Evolutionary conservation across 164 flowering plant species (phyloP).

Genomic region (Vitis cinerea): DNA sequence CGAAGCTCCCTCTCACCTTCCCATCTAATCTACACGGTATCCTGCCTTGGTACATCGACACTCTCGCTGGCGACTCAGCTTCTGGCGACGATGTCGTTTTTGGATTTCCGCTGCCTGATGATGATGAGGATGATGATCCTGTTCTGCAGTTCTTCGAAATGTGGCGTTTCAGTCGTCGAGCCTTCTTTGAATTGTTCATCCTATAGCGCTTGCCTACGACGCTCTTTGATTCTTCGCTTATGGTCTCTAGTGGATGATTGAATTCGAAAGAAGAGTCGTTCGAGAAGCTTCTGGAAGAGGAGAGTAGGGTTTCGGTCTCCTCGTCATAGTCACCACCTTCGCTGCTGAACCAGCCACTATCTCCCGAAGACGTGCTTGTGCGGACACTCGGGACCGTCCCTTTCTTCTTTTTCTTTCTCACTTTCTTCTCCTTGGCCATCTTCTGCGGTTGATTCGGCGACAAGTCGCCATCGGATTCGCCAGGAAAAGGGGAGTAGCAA

Average conservation of each 20-base stretch:
- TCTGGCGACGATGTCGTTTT: not conserved
- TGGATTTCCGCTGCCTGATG: not conserved
- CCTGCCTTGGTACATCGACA: not conserved
- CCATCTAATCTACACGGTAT: conserved; percentile 5
- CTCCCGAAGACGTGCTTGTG: conserved; percentile 11
- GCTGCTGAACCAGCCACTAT: conserved; percentile 17
- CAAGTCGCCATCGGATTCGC: not conserved
- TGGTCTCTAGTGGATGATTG: not conserved
- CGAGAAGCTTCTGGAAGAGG: conserved; percentile 13
- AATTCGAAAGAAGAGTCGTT: conserved; percentile 14
- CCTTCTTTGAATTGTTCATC: not conserved
- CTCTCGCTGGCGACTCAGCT: not conserved
- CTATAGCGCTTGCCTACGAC: not conserved
- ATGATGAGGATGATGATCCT: not conserved
- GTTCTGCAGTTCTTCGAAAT: not conserved
- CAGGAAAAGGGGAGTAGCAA: not conserved
- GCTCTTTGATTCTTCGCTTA: not conserved
- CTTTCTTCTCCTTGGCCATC: not conserved
- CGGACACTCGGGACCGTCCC: conserved; percentile 1
- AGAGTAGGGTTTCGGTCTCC: conserved; percentile 13
- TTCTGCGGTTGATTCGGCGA: not conserved
- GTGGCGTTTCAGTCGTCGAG: not conserved
- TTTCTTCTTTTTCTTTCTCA: conserved; percentile 5
- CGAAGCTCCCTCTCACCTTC: conserved; percentile 22
- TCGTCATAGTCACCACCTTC: conserved; percentile 3